Evolutionary conservation across 768 basidiomycete species (phyloP).

Genomic region (Tricholoma flavovirens): DNA sequence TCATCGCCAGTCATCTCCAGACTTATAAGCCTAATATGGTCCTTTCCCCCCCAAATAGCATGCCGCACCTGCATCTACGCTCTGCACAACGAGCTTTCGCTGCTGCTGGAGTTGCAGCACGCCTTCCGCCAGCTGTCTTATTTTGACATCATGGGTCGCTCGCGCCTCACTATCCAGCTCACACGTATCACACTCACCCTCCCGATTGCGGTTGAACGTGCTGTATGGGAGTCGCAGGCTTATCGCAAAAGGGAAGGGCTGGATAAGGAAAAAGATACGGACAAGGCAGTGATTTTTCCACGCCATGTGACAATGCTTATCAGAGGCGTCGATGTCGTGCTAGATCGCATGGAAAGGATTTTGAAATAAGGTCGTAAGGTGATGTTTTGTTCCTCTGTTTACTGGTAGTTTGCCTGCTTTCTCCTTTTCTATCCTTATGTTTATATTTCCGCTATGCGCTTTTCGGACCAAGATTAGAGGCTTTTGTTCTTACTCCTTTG

Average conservation of each 20-base stretch:
- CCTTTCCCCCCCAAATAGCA: constrained; percentile 34
- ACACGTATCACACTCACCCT: constrained; percentile 71
- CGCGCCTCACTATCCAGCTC: constrained; percentile 70
- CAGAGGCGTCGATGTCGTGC: constrained; percentile 52
- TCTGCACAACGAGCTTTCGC: constrained; percentile 65
- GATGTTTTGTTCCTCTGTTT: not conserved
- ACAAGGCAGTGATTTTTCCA: constrained; percentile 40
- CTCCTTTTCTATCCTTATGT: not conserved
- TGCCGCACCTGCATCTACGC: constrained; percentile 74
- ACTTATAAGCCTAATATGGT: constrained; percentile 1
- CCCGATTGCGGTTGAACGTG: constrained; percentile 68
- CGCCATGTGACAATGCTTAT: constrained; percentile 54
- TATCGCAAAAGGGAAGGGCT: constrained; percentile 9
- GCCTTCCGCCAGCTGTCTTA: constrained; percentile 72
- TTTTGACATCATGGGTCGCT: constrained; percentile 70
- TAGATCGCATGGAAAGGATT: constrained; percentile 63
- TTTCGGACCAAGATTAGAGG: not conserved
- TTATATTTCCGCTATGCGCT: not conserved
- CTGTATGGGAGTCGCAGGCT: constrained; percentile 45
- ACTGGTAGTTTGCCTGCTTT: not conserved
- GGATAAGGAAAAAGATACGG: not conserved
- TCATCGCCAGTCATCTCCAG: not conserved
- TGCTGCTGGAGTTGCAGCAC: constrained; percentile 77
- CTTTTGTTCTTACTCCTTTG: not conserved
- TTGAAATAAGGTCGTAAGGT: constrained; percentile 25